phyloP scores from a whole-genome alignment of 2,329 filamentous ascomycete species.

The Diaporthe sp. region DNA sequence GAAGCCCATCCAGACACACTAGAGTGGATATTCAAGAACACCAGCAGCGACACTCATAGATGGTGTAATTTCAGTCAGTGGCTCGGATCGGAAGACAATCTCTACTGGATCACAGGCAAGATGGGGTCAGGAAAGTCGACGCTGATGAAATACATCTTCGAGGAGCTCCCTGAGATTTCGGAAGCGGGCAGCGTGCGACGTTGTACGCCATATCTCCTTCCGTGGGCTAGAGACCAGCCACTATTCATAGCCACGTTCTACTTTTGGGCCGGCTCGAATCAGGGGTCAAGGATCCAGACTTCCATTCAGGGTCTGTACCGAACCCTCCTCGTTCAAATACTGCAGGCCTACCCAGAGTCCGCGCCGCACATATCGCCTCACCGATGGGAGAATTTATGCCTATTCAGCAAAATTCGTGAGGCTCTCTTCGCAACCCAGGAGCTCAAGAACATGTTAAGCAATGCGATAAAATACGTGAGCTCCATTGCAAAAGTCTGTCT shows the following conservation, averaged over 20 bases:
- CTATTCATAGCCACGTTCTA: neutral
- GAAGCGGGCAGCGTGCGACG: neutral
- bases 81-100: neutral
- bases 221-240: neutral
- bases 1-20: neutral
- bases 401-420: neutral
- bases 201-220: neutral
- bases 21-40: neutral
- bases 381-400: neutral
- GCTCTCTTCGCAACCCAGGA: neutral
- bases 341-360: neutral
- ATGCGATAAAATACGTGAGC: neutral
- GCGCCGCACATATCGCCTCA: neutral
- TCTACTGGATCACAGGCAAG: conserved; percentile 20
- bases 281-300: neutral
- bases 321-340: neutral
- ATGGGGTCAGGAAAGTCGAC: conserved; percentile 7
- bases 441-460: neutral
- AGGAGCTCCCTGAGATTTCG: neutral
- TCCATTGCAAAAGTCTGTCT: neutral
- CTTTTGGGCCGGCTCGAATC: neutral
- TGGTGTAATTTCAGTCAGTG: neutral
- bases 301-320: neutral
- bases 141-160: conserved; percentile 3
- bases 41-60: neutral